phyloP scores from a whole-genome alignment of 768 basidiomycete genomes.

The Amanita polypyramis region DNA sequence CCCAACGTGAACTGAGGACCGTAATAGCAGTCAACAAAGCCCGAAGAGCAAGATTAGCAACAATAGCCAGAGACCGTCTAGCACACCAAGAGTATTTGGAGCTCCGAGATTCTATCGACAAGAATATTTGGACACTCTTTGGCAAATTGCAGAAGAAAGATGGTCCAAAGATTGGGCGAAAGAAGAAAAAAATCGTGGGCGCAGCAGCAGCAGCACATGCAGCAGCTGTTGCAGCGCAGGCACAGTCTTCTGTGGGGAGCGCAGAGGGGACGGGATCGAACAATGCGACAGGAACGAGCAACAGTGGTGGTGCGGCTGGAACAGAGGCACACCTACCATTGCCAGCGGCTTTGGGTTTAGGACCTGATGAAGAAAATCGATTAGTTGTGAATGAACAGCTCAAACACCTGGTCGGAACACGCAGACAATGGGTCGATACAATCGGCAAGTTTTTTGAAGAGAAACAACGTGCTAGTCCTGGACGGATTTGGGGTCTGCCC shows the following conservation, averaged over 20 bases:
- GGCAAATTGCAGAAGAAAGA: constrained; percentile 78
- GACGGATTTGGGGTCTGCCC: constrained; percentile 74
- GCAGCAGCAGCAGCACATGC: constrained; percentile 20
- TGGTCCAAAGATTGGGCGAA: constrained; percentile 64
- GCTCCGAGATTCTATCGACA: constrained; percentile 77
- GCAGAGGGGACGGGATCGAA: background rate
- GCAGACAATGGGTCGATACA: constrained; percentile 68
- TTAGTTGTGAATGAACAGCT: constrained; percentile 60
- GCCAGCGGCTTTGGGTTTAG: constrained; percentile 59
- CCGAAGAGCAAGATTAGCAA: constrained; percentile 61
- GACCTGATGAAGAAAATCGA: constrained; percentile 53
- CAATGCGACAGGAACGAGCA: constrained; percentile 14
- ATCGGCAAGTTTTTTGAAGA: constrained; percentile 70
- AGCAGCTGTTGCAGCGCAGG: constrained; percentile 7
- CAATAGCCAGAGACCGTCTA: constrained; percentile 76
- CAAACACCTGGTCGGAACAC: constrained; percentile 60
- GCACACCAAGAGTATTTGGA: constrained; percentile 90
- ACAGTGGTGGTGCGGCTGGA: constrained; percentile 20
- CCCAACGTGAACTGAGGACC: constrained; percentile 69
- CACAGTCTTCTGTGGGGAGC: background rate
- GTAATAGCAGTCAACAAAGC: constrained; percentile 79
- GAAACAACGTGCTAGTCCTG: constrained; percentile 55
- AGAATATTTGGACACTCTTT: constrained; percentile 66
- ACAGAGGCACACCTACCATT: constrained; percentile 26
- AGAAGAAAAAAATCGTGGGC: constrained; percentile 48